Evolutionary conservation across 306 rosid species (phyloP).

Genomic region (Medicago lupulina): DNA sequence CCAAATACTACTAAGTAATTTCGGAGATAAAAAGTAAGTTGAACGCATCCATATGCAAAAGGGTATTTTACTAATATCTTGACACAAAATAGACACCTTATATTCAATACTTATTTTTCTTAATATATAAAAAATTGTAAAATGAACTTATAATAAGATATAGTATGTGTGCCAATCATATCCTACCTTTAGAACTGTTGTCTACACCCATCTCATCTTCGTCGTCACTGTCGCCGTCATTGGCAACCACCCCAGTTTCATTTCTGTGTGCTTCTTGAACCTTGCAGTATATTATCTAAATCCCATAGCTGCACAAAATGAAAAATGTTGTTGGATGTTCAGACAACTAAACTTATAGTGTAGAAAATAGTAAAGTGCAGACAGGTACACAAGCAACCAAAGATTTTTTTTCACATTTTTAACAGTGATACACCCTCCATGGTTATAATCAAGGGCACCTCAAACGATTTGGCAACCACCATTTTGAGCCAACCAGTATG

Average conservation of each 20-base stretch:
- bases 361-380: constrained; percentile 13
- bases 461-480: background rate
- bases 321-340: constrained; percentile 8
- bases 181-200: constrained; percentile 55
- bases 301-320: constrained; percentile 72
- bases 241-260: constrained; percentile 44
- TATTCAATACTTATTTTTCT: background rate
- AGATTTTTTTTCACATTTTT: constrained; percentile 18
- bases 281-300: constrained; percentile 68
- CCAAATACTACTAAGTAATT: too few relatives aligned
- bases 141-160: background rate
- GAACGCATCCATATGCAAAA: too few relatives aligned
- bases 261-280: constrained; percentile 43
- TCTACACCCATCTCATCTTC: constrained; percentile 71
- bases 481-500: background rate
- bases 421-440: constrained; percentile 1
- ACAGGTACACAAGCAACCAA: background rate
- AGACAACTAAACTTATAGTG: background rate
- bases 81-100: background rate
- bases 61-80: too few relatives aligned
- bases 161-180: background rate
- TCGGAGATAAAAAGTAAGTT: too few relatives aligned
- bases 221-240: constrained; percentile 55
- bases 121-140: background rate
- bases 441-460: background rate